These are phyloP conservation scores for Fusarium chlamydosporum DNA, from an alignment of 2,329 filamentous ascomycete genomes.

Conservation along the genomic window DNA sequence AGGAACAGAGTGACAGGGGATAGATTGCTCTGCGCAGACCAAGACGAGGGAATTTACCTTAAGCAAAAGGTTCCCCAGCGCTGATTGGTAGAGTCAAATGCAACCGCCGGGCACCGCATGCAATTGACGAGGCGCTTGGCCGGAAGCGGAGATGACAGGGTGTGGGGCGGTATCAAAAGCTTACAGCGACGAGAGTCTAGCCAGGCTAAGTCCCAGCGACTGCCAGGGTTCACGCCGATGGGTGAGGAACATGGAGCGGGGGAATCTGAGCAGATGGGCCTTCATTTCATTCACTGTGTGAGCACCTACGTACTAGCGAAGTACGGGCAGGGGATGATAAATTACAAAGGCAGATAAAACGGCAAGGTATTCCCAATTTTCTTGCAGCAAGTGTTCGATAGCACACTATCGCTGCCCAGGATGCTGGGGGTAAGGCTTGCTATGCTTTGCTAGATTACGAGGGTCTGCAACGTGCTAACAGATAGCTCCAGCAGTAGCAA, in stretches of 20 bases:
- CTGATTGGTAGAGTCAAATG: conserved; percentile 44
- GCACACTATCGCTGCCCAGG: conserved; percentile 5
- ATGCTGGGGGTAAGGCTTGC: conserved; percentile 16
- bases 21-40: conserved; percentile 32
- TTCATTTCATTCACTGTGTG: conserved; percentile 33
- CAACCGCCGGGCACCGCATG: conserved; percentile 46
- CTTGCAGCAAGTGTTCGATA: conserved; percentile 4
- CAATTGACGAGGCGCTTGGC: conserved; percentile 52
- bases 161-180: conserved; percentile 42
- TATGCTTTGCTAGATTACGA: conserved; percentile 26
- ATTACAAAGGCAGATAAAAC: conserved; percentile 14
- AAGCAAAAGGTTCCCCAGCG: conserved; percentile 39
- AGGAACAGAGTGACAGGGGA: conserved; percentile 15
- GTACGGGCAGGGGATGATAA: conserved; percentile 28
- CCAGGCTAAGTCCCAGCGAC: conserved; percentile 24
- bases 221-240: conserved; percentile 39
- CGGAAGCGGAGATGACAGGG: conserved; percentile 42
- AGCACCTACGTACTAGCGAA: conserved; percentile 2
- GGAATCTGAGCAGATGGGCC: conserved; percentile 28
- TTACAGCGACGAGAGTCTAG: conserved; percentile 35
- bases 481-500: conserved; percentile 25
- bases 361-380: conserved; percentile 16
- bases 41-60: conserved; percentile 38
- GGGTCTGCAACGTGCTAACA: conserved; percentile 31
- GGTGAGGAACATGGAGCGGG: conserved; percentile 44